A percentile compares a stretch with the other conserved stretches of the same genome.
These are phyloP conservation scores for Paecilomyces niveus DNA, from an alignment of 2,329 filamentous ascomycete species.

Conservation along the genomic window DNA sequence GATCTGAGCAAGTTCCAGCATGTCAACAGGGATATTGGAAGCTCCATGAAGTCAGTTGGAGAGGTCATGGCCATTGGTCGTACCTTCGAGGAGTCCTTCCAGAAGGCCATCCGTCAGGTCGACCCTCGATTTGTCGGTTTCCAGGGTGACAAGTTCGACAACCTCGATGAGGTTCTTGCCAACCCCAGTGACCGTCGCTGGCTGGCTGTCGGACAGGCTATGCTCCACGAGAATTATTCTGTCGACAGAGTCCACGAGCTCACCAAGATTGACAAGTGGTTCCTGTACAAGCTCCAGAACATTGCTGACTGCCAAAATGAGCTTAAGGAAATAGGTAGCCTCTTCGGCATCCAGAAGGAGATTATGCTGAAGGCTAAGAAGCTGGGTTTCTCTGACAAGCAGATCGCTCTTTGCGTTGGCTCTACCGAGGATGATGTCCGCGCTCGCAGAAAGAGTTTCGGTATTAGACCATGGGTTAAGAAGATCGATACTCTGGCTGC, in stretches of 20 bases:
- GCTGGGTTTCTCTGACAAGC: slow-evolving; percentile 92
- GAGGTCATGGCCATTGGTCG: slow-evolving; percentile 99
- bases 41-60: slow-evolving; percentile 97
- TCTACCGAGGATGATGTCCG: slow-evolving; percentile 86
- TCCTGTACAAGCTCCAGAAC: slow-evolving; percentile 96
- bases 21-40: slow-evolving; percentile 94
- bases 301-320: slow-evolving; percentile 86
- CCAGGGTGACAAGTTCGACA: slow-evolving; percentile 90
- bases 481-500: slow-evolving; percentile 96
- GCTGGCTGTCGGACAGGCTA: slow-evolving; percentile 94
- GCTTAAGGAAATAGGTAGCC: slow-evolving; percentile 73
- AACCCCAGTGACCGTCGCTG: slow-evolving; percentile 96
- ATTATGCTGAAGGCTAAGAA: slow-evolving; percentile 90
- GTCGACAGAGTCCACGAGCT: slow-evolving; percentile 88
- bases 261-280: slow-evolving; percentile 99
- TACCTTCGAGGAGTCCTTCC: slow-evolving; percentile 97
- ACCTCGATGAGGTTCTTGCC: slow-evolving; percentile 79
- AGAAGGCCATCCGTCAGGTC: slow-evolving; percentile 96
- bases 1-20: slow-evolving; percentile 99
- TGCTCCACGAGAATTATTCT: slow-evolving; percentile 93
- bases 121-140: slow-evolving; percentile 88
- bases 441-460: slow-evolving; percentile 73
- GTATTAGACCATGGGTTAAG: slow-evolving; percentile 93
- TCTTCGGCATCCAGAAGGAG: slow-evolving; percentile 81
- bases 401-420: slow-evolving; percentile 81